Evolutionary conservation across 495 filamentous ascomycete species (phyloP).

Genomic region (Tuber indicum): DNA sequence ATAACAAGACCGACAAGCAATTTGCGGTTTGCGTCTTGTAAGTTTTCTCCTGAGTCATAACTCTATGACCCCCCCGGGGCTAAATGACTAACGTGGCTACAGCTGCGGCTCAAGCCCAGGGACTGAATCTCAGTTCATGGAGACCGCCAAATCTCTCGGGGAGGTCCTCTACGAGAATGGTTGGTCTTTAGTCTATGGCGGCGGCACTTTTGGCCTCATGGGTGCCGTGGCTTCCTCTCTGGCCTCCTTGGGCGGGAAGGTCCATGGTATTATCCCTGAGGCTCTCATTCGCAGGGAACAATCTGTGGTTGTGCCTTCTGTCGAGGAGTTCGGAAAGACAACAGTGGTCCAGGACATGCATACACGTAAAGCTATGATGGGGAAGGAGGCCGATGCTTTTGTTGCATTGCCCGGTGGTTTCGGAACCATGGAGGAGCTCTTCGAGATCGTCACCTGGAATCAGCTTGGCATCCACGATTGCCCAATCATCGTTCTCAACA

Average conservation of each 20-base stretch:
- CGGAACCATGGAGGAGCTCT: conserved; percentile 91
- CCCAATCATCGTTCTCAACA: conserved; percentile 74
- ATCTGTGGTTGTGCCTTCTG: conserved; percentile 54
- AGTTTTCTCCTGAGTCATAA: conserved; percentile 49
- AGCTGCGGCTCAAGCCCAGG: conserved; percentile 53
- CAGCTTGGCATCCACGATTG: conserved; percentile 86
- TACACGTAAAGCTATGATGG: conserved; percentile 88
- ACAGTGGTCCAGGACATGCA: conserved; percentile 94
- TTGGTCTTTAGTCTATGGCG: conserved; percentile 83
- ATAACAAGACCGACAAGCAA: conserved; percentile 4
- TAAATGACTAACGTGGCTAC: neutral
- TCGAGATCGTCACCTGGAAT: conserved; percentile 97
- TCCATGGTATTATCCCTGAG: conserved; percentile 87
- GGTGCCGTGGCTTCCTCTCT: conserved; percentile 82
- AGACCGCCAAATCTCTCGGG: conserved; percentile 73
- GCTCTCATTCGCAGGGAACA: conserved; percentile 79
- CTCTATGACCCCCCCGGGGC: neutral
- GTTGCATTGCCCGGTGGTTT: conserved; percentile 84
- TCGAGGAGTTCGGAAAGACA: conserved; percentile 67
- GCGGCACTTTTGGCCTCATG: conserved; percentile 91
- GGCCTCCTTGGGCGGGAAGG: conserved; percentile 74
- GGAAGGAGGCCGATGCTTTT: conserved; percentile 80
- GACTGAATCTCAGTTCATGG: conserved; percentile 59
- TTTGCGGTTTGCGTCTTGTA: conserved; percentile 66
- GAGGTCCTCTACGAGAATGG: conserved; percentile 63